phyloP scores from a whole-genome alignment of 2,329 filamentous ascomycete genomes.

The Aspergillus brunneoviolaceus region DNA sequence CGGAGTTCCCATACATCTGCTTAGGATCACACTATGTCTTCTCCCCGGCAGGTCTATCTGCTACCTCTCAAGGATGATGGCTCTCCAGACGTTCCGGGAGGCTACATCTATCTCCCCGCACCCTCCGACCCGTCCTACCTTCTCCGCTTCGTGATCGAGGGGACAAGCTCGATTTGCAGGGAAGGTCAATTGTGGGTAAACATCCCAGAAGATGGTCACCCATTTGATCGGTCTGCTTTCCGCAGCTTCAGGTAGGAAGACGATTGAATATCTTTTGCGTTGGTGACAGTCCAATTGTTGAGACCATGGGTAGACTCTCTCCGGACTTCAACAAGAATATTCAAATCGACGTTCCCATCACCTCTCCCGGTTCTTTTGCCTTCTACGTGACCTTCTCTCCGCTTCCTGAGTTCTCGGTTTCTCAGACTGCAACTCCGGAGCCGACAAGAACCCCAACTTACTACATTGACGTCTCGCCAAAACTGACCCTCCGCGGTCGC shows the following conservation, averaged over 20 bases:
- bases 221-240: slow-evolving; percentile 77
- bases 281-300: slow-evolving; percentile 14
- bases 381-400: slow-evolving; percentile 93
- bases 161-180: slow-evolving; percentile 91
- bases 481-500: slow-evolving; percentile 69
- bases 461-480: slow-evolving; percentile 92
- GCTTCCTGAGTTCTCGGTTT: slow-evolving; percentile 72
- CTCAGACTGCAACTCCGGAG: slow-evolving; percentile 50
- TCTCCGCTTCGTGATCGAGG: slow-evolving; percentile 86
- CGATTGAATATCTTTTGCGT: slow-evolving; percentile 11
- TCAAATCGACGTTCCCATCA: slow-evolving; percentile 83
- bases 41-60: slow-evolving; percentile 69
- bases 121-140: slow-evolving; percentile 70
- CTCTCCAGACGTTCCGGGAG: slow-evolving; percentile 81
- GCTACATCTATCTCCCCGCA: slow-evolving; percentile 88
- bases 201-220: slow-evolving; percentile 72
- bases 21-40: slow-evolving; percentile 11
- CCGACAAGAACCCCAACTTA: slow-evolving; percentile 72
- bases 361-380: slow-evolving; percentile 80
- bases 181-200: slow-evolving; percentile 97
- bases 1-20: neutral
- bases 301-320: slow-evolving; percentile 57
- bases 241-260: slow-evolving; percentile 82
- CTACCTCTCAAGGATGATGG: slow-evolving; percentile 90
- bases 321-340: slow-evolving; percentile 92